Base-by-base conservation (phyloP, 192 early-diverging fungal genomes). In the Umbelopsis isabellina region DNA sequence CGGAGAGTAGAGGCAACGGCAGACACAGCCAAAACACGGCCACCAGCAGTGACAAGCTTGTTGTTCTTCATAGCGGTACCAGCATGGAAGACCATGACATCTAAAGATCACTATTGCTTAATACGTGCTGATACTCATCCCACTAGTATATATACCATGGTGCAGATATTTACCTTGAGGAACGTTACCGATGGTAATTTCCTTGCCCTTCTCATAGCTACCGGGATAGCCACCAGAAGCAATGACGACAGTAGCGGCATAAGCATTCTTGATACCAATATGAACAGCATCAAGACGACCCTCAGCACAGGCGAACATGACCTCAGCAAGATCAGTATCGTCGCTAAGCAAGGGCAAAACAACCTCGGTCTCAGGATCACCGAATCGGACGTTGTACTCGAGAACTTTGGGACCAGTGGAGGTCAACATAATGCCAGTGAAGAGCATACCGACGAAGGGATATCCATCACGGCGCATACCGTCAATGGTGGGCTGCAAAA, bases 321-420 rank as follows among this genome's bases (percentile, higher is more conserved):
- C 89, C 68, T 96, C 91, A 49, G 90, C 91, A 27, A 99, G 80
- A 83, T 97, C 95, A 45, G 90, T 91, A 25, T 83, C 78, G 71
- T 92, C 90, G 68, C 89, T 90, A 30, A 99, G 82, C 21, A 99
- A 83, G 18, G 98, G 97, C 58, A 99, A 85, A 11, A 97, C 91
- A 6, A 91, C 94, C 80, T 99, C 94, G 20, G 97, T 98, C 80
- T 99, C 98, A 45, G 98, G 98, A 70, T 99, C 98, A 37, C 98
- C 98, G 72, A 99, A 98, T 13, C 98, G 91, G 69, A 93, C 93
- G 81, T 99, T 99, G 90, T 94, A 99, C 80, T 99, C 98, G 33
- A 99, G 86, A 11, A 97, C 93, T 82, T 96, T 97, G 64, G 94
- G 92, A 9, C 98, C 97, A 37, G 85, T 74, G n/a, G 75, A 75